Conservation (phyloP, 1,284 basidiomycete species). For the Vanrija pseudolonga region DNA sequence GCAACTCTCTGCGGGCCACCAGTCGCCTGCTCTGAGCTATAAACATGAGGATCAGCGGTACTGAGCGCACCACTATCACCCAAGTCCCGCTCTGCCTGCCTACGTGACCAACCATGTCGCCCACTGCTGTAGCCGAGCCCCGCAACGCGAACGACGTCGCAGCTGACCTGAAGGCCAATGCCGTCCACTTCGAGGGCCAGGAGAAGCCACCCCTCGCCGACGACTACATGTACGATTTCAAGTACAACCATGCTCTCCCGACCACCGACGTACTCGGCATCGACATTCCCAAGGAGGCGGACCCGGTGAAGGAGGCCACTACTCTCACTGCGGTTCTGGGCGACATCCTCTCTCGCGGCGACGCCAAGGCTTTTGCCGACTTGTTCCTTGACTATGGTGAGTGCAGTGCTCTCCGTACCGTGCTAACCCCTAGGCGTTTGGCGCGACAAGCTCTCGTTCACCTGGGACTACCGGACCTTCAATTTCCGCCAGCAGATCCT, state of each 20-base stretch:
- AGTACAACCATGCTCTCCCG: constrained; percentile 24
- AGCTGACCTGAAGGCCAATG: no score
- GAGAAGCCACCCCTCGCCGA: constrained; percentile 15
- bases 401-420: not conserved
- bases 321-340: constrained; percentile 3
- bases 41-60: no score
- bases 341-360: not conserved
- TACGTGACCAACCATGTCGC: no score
- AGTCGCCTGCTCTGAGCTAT: no score
- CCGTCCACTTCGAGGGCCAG: no score
- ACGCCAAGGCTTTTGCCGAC: constrained; percentile 19
- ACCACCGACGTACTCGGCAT: no score
- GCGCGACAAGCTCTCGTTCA: constrained; percentile 36
- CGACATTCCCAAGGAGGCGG: constrained; percentile 13
- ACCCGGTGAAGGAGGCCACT: constrained; percentile 2
- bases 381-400: constrained; percentile 30
- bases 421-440: constrained; percentile 11
- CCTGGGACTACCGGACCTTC: constrained; percentile 66
- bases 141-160: no score
- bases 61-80: no score
- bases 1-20: no score
- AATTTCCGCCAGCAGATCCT: constrained; percentile 50
- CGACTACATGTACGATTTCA: constrained; percentile 31
- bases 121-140: no score
- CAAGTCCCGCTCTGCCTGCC: no score